Evolutionary conservation across 768 basidiomycete genomes (phyloP).

Genomic region (Serendipita sp.): DNA sequence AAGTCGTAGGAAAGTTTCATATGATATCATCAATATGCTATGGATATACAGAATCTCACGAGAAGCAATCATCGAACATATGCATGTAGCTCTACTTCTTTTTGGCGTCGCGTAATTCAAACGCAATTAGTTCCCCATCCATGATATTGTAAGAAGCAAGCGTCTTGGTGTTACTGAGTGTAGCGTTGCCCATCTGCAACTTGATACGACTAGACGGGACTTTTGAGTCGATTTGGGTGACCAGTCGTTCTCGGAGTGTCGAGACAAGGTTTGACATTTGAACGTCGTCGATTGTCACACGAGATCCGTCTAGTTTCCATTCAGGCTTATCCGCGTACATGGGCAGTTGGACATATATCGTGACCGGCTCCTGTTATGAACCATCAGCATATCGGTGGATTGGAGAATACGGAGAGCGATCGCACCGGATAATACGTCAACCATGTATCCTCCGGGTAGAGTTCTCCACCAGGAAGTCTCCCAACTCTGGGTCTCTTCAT

Average conservation of each 20-base stretch:
- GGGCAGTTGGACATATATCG: constrained; percentile 72
- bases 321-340: constrained; percentile 70
- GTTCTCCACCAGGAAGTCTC: constrained; percentile 67
- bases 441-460: constrained; percentile 55
- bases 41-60: too few species aligned
- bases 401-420: neutral
- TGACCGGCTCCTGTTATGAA: constrained; percentile 56
- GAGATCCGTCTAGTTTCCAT: constrained; percentile 78
- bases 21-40: too few species aligned
- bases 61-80: too few species aligned
- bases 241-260: constrained; percentile 77
- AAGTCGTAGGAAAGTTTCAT: too few species aligned
- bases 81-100: constrained; percentile 31
- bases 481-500: constrained; percentile 80
- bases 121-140: constrained; percentile 69
- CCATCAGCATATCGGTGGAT: neutral
- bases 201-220: constrained; percentile 68
- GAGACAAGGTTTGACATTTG: constrained; percentile 76
- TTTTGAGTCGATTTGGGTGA: constrained; percentile 61
- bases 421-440: constrained; percentile 10
- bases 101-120: constrained; percentile 61
- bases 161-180: constrained; percentile 73
- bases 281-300: constrained; percentile 65
- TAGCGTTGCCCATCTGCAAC: constrained; percentile 64
- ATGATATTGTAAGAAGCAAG: constrained; percentile 82